Conservation (phyloP, 306 rosid species). For the Spatholobus suberectus region DNA sequence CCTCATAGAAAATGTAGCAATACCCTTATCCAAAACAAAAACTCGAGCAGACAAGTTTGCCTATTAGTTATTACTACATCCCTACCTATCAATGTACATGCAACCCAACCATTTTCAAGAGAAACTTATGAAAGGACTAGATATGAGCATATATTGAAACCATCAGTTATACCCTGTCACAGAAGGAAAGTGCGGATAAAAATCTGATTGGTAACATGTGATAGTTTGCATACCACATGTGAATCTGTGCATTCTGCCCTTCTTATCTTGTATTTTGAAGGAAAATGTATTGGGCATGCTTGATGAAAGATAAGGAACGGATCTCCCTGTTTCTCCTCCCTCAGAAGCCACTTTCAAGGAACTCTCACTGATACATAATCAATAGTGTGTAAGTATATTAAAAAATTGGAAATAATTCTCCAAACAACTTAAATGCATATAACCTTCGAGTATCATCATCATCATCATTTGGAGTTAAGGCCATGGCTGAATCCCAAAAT, state of each 20-base stretch:
- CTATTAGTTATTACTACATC: background rate
- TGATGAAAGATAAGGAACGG: constrained; percentile 54
- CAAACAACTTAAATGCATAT: constrained; percentile 12
- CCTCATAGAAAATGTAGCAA: background rate
- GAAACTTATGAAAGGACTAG: constrained; percentile 28
- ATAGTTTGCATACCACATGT: constrained; percentile 74
- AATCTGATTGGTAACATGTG: constrained; percentile 12
- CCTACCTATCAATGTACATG: constrained; percentile 1
- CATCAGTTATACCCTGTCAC: constrained; percentile 33
- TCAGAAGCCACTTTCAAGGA: constrained; percentile 90
- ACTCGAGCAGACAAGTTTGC: constrained; percentile 12
- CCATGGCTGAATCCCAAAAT: constrained; percentile 99
- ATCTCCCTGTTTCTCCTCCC: constrained; percentile 78
- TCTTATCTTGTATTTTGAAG: constrained; percentile 85
- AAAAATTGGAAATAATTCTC: constrained; percentile 13
- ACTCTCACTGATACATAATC: constrained; percentile 65
- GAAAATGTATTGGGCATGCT: constrained; percentile 68
- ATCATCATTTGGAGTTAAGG: constrained; percentile 70
- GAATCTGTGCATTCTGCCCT: constrained; percentile 93
- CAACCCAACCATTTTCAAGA: constrained; percentile 23
- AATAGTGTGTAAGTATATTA: constrained; percentile 43
- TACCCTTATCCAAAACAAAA: constrained; percentile 5
- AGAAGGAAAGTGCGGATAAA: constrained; percentile 16
- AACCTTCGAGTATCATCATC: constrained; percentile 89
- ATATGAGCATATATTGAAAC: constrained; percentile 17